A percentile compares a stretch with the other conserved stretches of the same genome.
phyloP scores from a whole-genome alignment of 495 filamentous ascomycete genomes.

The Daldinia decipiens region DNA sequence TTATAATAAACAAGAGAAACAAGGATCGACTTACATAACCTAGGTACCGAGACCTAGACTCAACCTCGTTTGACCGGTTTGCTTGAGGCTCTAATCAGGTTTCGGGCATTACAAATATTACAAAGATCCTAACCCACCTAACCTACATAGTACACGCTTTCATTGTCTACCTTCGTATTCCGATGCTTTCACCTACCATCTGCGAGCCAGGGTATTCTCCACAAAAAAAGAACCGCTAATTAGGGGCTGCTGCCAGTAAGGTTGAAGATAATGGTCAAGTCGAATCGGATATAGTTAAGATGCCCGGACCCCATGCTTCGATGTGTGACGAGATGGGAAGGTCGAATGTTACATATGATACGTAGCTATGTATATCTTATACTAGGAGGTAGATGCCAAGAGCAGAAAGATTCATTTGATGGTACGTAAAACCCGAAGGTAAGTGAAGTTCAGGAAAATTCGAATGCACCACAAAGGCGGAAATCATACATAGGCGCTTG shows the following conservation, averaged over 20 bases:
- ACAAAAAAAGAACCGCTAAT: constrained; percentile 20
- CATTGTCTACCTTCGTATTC: constrained; percentile 1
- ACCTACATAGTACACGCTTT: not conserved
- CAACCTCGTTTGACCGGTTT: not conserved
- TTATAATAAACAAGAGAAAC: constrained; percentile 26
- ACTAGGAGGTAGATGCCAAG: constrained; percentile 12
- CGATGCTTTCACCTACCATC: constrained; percentile 15
- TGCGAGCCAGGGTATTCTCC: constrained; percentile 28
- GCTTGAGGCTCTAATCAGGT: constrained; percentile 42
- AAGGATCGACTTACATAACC: constrained; percentile 21
- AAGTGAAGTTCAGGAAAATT: constrained; percentile 4
- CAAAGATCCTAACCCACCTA: constrained; percentile 22
- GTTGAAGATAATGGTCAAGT: constrained; percentile 34
- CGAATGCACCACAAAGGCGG: constrained; percentile 20
- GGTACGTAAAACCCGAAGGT: constrained; percentile 4
- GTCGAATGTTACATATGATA: not conserved
- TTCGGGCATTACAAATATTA: constrained; percentile 23
- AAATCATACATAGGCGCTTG: constrained; percentile 29
- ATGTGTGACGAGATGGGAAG: constrained; percentile 22
- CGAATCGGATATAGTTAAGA: constrained; percentile 33
- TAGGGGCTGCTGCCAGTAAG: constrained; percentile 25
- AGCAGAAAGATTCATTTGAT: constrained; percentile 21
- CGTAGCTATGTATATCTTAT: constrained; percentile 14
- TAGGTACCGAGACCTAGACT: not conserved
- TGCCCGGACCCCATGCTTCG: constrained; percentile 24